Conservation (phyloP, 2,329 filamentous ascomycete species). For the Xylaria multiplex region DNA sequence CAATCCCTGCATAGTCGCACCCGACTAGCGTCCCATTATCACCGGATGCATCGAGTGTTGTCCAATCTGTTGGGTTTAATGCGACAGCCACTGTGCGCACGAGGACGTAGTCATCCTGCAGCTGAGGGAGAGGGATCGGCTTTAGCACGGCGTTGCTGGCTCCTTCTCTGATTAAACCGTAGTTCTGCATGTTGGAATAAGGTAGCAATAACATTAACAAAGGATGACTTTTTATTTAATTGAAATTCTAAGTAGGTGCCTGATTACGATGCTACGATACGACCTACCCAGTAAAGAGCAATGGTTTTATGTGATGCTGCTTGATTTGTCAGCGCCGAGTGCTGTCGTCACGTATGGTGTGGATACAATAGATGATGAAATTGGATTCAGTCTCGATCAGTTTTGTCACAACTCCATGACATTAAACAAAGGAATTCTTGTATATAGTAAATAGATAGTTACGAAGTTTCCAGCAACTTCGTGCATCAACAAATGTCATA, state of each 20-base stretch:
- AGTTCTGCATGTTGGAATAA: constrained; percentile 14
- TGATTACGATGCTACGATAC: not conserved
- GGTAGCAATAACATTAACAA: not conserved
- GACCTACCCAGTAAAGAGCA: not conserved
- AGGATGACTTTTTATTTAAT: not conserved
- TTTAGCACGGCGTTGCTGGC: constrained; percentile 11
- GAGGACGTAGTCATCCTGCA: constrained; percentile 24
- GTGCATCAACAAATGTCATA: too few species aligned
- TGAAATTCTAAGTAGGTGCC: not conserved
- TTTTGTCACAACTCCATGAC: too few species aligned
- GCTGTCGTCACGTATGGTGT: not conserved
- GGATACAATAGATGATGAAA: not conserved
- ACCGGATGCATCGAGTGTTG: constrained; percentile 21
- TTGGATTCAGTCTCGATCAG: too few species aligned
- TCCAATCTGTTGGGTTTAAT: constrained; percentile 28
- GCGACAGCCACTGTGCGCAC: constrained; percentile 25
- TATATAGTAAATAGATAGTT: too few species aligned
- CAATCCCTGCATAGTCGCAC: constrained; percentile 21
- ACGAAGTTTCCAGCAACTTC: too few species aligned
- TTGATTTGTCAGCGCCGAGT: constrained; percentile 20
- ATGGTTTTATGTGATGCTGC: not conserved
- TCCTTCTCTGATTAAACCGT: constrained; percentile 21
- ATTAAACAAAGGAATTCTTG: too few species aligned
- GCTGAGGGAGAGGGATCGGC: constrained; percentile 19
- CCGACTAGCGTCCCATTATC: constrained; percentile 22